These are phyloP conservation scores for Teunomyces lycoperdinae DNA, from an alignment of 805 yeast genomes.

Conservation along the genomic window DNA sequence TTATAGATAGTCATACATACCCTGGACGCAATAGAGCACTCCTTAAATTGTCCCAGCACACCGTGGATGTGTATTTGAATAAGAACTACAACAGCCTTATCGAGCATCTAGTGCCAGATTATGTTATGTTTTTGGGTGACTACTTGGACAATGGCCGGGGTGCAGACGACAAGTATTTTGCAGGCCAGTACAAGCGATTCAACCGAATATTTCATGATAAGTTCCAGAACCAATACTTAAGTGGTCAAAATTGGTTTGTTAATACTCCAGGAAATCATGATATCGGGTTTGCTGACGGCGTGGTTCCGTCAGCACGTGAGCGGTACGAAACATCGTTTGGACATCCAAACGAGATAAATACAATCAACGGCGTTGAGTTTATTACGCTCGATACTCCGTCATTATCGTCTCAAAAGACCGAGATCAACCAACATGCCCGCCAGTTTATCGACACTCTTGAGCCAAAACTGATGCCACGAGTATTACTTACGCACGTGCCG, in stretches of 20 bases:
- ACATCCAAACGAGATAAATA: constrained; percentile 21
- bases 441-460: constrained; percentile 11
- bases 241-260: constrained; percentile 24
- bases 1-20: constrained; percentile 44
- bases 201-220: constrained; percentile 25
- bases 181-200: constrained; percentile 29
- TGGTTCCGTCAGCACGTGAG: constrained; percentile 19
- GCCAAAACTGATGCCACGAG: constrained; percentile 13
- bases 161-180: constrained; percentile 28
- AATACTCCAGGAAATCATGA: constrained; percentile 32
- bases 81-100: constrained; percentile 37
- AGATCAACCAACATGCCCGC: constrained; percentile 11
- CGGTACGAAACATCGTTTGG: constrained; percentile 35
- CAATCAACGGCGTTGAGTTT: constrained; percentile 32
- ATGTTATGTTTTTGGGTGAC: constrained; percentile 41
- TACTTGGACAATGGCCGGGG: constrained; percentile 42
- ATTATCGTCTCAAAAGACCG: constrained; percentile 12
- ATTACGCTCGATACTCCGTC: constrained; percentile 20
- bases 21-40: constrained; percentile 35
- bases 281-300: constrained; percentile 26
- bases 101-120: constrained; percentile 31
- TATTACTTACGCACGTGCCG: constrained; percentile 25
- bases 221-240: constrained; percentile 10
- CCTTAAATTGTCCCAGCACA: constrained; percentile 36
- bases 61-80: constrained; percentile 38